Conservation (phyloP, 2,329 filamentous ascomycete species). For the Arthroderma sp. region DNA sequence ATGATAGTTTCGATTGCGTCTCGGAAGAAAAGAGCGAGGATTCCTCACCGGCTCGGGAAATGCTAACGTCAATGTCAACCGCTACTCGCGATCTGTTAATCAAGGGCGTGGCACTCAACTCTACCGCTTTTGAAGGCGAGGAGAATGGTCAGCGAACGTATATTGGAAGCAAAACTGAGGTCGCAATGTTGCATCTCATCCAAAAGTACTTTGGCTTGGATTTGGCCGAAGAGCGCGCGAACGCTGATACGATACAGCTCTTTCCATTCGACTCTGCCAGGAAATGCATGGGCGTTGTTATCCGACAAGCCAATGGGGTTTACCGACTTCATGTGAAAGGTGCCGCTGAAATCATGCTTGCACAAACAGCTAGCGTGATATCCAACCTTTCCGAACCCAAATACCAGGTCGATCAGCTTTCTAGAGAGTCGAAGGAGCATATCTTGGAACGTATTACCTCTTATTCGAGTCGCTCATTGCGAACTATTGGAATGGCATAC, state of each 20-base stretch:
- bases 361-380: conserved; percentile 22
- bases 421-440: conserved; percentile 15
- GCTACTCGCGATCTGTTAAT: conserved; percentile 24
- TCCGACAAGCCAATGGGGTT: conserved; percentile 24
- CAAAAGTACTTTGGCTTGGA: conserved; percentile 55
- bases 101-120: conserved; percentile 37
- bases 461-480: conserved; percentile 46
- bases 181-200: conserved; percentile 57
- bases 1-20: conserved; percentile 41
- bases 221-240: conserved; percentile 49
- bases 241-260: conserved; percentile 50
- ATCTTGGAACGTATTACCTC: conserved; percentile 26
- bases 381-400: conserved; percentile 16
- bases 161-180: conserved; percentile 67
- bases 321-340: conserved; percentile 38
- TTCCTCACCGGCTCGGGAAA: conserved; percentile 15
- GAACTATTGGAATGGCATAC: conserved; percentile 63
- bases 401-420: conserved; percentile 16
- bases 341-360: conserved; percentile 35
- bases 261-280: conserved; percentile 64
- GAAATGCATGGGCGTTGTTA: conserved; percentile 48
- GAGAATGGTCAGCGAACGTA: conserved; percentile 51
- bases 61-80: conserved; percentile 20
- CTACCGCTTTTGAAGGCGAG: conserved; percentile 64
- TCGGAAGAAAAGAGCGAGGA: conserved; percentile 8